A percentile compares a stretch with the other conserved stretches of the same genome.
Evolutionary conservation across 805 yeast species (phyloP).

Genomic region (Metschnikowia colocasiae): DNA sequence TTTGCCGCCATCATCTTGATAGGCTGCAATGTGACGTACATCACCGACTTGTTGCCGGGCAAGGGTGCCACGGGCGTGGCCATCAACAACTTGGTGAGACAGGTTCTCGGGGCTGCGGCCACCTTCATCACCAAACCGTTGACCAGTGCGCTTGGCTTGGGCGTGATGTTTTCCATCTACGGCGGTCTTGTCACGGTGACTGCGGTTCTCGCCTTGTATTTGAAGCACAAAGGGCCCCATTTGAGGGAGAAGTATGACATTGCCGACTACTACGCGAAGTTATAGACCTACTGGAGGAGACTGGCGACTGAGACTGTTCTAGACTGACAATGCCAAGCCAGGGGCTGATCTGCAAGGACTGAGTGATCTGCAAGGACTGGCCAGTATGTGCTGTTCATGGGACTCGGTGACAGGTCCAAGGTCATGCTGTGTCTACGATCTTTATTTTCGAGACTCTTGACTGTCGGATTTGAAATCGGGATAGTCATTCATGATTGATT

Average conservation of each 20-base stretch:
- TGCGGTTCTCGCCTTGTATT: conserved; percentile 39
- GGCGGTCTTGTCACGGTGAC: conserved; percentile 53
- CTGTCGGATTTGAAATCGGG: no score
- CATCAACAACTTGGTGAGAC: conserved; percentile 69
- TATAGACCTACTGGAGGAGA: no score
- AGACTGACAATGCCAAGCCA: no score
- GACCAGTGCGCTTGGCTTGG: conserved; percentile 62
- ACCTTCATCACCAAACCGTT: conserved; percentile 74
- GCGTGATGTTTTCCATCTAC: conserved; percentile 64
- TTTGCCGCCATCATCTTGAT: conserved; percentile 80
- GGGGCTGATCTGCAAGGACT: no score
- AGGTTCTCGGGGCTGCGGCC: conserved; percentile 69
- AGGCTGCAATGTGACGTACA: conserved; percentile 74
- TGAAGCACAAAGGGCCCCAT: conserved; percentile 53
- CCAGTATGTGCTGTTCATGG: no score
- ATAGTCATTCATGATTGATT: no score
- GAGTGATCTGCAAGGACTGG: no score
- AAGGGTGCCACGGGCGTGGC: conserved; percentile 89
- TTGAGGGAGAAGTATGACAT: conserved; percentile 65
- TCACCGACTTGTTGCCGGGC: conserved; percentile 83
- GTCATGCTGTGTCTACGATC: no score
- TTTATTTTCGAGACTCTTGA: no score
- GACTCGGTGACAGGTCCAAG: no score
- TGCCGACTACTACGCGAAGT: conserved; percentile 51
- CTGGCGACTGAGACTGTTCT: no score